Evolutionary conservation across 768 basidiomycete species (phyloP).

Genomic region (Hericium rajendrae): DNA sequence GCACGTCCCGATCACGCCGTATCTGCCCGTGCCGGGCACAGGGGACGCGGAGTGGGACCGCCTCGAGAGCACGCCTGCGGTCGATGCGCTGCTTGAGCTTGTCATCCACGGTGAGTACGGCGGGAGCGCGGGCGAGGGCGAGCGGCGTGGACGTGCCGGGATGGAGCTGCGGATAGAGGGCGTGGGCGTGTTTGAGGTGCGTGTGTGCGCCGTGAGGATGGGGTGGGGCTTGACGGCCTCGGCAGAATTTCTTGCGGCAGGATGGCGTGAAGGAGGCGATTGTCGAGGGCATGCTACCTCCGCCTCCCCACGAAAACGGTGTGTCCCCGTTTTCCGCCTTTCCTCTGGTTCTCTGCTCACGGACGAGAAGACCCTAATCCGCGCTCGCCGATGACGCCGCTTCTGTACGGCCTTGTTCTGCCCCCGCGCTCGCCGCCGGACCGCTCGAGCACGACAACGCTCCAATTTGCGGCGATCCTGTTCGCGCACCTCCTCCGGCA

Average conservation of each 20-base stretch:
- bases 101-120: conserved; percentile 85
- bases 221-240: neutral
- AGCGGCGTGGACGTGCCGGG: conserved; percentile 50
- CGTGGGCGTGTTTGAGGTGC: conserved; percentile 75
- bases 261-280: conserved; percentile 65
- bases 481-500: conserved; percentile 72
- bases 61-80: conserved; percentile 66
- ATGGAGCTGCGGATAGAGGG: conserved; percentile 73
- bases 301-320: conserved; percentile 26
- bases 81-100: conserved; percentile 76
- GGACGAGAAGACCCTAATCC: conserved; percentile 20
- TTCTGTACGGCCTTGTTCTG: conserved; percentile 58
- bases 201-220: neutral
- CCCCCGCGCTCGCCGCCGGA: conserved; percentile 55
- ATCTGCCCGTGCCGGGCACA: conserved; percentile 71
- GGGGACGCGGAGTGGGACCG: conserved; percentile 92
- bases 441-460: conserved; percentile 46
- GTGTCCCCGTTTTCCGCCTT: conserved; percentile 15
- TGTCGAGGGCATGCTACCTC: conserved; percentile 62
- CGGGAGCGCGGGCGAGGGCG: conserved; percentile 37
- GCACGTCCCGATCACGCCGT: conserved; percentile 58
- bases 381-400: conserved; percentile 47
- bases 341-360: neutral
- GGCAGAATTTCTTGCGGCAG: conserved; percentile 66
- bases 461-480: conserved; percentile 66